Evolutionary conservation across 495 filamentous ascomycete species (phyloP).

Genomic region (Polyplosphaeria fusca): DNA sequence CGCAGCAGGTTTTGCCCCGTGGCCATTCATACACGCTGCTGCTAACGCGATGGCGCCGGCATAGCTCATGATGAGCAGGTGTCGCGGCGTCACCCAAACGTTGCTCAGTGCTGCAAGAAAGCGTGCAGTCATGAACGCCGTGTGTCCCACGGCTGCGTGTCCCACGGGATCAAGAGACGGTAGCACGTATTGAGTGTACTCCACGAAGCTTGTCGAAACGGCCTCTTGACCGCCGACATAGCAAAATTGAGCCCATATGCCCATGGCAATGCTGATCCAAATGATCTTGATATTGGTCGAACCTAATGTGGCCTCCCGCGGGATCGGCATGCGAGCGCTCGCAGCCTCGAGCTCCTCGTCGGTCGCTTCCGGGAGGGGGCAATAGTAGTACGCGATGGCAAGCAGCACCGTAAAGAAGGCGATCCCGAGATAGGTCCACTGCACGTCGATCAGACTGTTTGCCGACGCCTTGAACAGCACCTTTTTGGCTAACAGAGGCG

Average conservation of each 20-base stretch:
- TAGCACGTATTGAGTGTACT: slow-evolving; percentile 43
- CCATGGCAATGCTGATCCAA: slow-evolving; percentile 56
- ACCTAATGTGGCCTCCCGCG: slow-evolving; percentile 46
- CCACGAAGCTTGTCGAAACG: slow-evolving; percentile 47
- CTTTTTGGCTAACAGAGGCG: slow-evolving; percentile 58
- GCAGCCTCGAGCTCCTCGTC: slow-evolving; percentile 61
- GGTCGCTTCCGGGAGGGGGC: slow-evolving; percentile 64
- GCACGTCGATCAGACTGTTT: slow-evolving; percentile 58
- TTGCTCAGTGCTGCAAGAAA: slow-evolving; percentile 58
- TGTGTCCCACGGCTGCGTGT: slow-evolving; percentile 55
- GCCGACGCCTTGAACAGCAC: slow-evolving; percentile 58
- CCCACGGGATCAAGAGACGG: slow-evolving; percentile 41
- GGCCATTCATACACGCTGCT: slow-evolving; percentile 53
- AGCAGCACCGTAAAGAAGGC: slow-evolving; percentile 62
- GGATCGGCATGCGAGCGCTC: slow-evolving; percentile 50
- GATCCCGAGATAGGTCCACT: slow-evolving; percentile 71
- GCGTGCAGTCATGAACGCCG: slow-evolving; percentile 60
- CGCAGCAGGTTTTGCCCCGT: slow-evolving; percentile 47
- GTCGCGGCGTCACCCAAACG: slow-evolving; percentile 59
- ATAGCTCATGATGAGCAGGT: slow-evolving; percentile 58
- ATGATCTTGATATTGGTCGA: slow-evolving; percentile 48
- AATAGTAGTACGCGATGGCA: slow-evolving; percentile 62
- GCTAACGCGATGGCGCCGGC: slow-evolving; percentile 55
- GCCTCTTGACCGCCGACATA: slow-evolving; percentile 67
- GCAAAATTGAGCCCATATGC: slow-evolving; percentile 59